Evolutionary conservation across 768 basidiomycete species (phyloP), one percentile per base, ranked within the genome.

Genomic region (Gelatoporia subvermispora): DNA sequence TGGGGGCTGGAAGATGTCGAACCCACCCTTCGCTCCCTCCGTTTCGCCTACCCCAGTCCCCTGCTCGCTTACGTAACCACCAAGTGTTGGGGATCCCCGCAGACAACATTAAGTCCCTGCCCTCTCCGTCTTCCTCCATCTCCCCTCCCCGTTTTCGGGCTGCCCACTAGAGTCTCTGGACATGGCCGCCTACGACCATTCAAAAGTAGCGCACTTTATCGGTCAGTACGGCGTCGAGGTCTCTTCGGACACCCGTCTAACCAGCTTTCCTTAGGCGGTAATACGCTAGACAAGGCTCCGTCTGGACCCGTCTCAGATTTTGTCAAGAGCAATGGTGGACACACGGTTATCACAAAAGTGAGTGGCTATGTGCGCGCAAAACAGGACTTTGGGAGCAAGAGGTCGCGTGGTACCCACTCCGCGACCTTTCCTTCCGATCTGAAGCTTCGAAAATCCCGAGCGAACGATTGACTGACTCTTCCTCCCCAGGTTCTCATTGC

Each of bases 331-430:
- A 75, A 94, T 65, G 93, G 94, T 9, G 96, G 96, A 49, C 96
- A 99, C 69, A 95, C 96, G 17, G 94, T 98, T 52, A 97, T 99
- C 70, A 96, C 93, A 50, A 98, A 98, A 75, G 96, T 94, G 59
- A 53, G 54, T 44, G 24, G 22, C 41, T 43, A 22, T n/a, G 9
- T 22, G 16, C 20, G 41, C 28, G 28, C 13, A 13, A 5, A 31
- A 7, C 13, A 7, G 28, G 28, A 42, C 39, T 43, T 45, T 44
- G 49, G 43, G 38, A 45, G 44, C 35, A 18, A n/a, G 35, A 43
- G 24, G 17, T n/a, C 22, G 11, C 31, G 22, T 5, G 28, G 25
- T 41, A 38, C 16, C 37, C 22, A 5, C 25, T 22, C 34, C 49
- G 43, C 43, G 39, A 38, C 18, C 28, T 11, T n/a, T 35, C 11